Percentiles rank a stretch among this genome's conserved stretches.
Evolutionary conservation across 768 basidiomycete genomes (phyloP).

Genomic region (Pilatotrama ljubarskyi): DNA sequence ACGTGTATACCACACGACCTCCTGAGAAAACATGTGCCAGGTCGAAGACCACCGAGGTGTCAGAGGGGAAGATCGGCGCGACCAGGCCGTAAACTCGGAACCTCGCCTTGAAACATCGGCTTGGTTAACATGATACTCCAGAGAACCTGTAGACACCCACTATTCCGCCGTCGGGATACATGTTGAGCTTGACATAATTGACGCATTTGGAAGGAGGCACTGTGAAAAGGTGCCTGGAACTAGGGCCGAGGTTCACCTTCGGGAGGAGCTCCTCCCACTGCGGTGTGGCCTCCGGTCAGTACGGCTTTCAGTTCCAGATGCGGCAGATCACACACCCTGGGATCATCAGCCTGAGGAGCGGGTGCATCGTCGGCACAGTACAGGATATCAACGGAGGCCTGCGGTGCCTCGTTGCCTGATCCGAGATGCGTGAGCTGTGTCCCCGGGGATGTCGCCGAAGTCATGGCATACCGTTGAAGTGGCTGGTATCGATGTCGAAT

Average conservation of each 20-base stretch:
- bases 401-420: conserved; percentile 86
- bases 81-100: conserved; percentile 91
- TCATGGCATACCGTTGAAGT: conserved; percentile 72
- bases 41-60: conserved; percentile 60
- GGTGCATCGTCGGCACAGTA: conserved; percentile 41
- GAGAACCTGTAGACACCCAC: conserved; percentile 47
- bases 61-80: conserved; percentile 56
- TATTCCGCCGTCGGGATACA: conserved; percentile 98
- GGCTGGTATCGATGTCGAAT: conserved; percentile 93
- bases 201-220: conserved; percentile 51
- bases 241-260: conserved; percentile 74
- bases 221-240: conserved; percentile 86
- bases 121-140: background rate
- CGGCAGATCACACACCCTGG: conserved; percentile 46
- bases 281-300: background rate
- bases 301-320: background rate
- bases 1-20: conserved; percentile 78
- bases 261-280: conserved; percentile 87
- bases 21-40: conserved; percentile 90
- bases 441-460: background rate
- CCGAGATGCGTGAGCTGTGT: background rate
- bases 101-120: conserved; percentile 60
- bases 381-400: conserved; percentile 70
- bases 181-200: conserved; percentile 88
- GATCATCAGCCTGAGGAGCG: conserved; percentile 46